phyloP scores from a whole-genome alignment of 169 alveolate genomes.

The Cryptosporidium tyzzeri region DNA sequence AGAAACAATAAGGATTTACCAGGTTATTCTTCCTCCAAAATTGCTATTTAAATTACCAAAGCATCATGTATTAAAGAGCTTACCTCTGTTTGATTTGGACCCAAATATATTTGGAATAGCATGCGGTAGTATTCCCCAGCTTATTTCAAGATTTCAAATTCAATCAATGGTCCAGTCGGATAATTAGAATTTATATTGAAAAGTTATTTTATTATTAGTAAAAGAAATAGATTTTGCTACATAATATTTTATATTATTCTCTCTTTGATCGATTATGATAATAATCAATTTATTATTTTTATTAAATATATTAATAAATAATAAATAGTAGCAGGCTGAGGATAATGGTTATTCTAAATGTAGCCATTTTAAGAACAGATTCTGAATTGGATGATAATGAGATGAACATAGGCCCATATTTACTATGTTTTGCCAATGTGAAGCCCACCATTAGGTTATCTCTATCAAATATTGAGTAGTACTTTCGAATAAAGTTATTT shows the following conservation, averaged over 20 bases:
- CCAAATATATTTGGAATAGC: conserved; percentile 79
- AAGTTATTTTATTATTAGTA: not conserved
- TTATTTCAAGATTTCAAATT: conserved; percentile 80
- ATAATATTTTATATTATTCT: not conserved
- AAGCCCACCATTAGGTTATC: conserved; percentile 85
- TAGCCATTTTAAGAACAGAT: not conserved
- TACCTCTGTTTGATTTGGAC: conserved; percentile 80
- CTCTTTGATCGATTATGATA: not conserved
- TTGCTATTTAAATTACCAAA: conserved; percentile 78
- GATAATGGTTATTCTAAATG: not conserved
- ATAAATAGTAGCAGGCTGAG: not conserved
- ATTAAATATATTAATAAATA: not conserved
- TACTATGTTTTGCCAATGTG: conserved; percentile 83
- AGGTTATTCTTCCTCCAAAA: conserved; percentile 79
- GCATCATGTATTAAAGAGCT: conserved; percentile 77
- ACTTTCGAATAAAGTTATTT: conserved; percentile 84
- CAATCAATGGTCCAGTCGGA: conserved; percentile 78
- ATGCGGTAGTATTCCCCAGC: conserved; percentile 79
- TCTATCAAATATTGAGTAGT: conserved; percentile 87
- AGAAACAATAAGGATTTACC: conserved; percentile 79
- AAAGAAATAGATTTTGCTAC: not conserved
- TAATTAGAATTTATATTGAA: conserved; percentile 10
- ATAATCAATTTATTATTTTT: not conserved
- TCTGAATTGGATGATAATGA: conserved; percentile 36
- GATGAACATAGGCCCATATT: conserved; percentile 56